Evolutionary conservation across 169 alveolate species (phyloP).

Genomic region (Babesia ovata): DNA sequence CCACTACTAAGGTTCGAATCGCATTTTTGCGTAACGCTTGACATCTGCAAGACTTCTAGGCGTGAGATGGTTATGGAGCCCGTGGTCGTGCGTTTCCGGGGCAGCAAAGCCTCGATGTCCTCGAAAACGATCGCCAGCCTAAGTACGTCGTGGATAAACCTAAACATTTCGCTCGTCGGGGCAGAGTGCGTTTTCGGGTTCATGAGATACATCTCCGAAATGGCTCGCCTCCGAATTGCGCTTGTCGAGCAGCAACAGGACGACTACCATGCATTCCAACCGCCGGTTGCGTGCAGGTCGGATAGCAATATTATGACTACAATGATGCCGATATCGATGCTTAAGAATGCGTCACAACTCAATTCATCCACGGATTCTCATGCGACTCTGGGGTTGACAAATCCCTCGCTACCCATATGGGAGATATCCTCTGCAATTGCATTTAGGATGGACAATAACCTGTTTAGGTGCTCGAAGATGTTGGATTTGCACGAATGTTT

Average conservation of each 20-base stretch:
- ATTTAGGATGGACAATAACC: conserved; percentile 18
- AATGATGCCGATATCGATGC: conserved; percentile 14
- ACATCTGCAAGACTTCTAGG: conserved; percentile 37
- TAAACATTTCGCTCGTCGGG: conserved; percentile 52
- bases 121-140: conserved; percentile 41
- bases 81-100: conserved; percentile 29
- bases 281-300: conserved; percentile 25
- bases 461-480: not conserved
- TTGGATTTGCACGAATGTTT: conserved; percentile 27
- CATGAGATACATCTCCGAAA: conserved; percentile 46
- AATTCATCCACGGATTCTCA: not conserved
- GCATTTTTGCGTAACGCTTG: conserved; percentile 30
- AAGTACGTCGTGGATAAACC: conserved; percentile 64
- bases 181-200: conserved; percentile 61
- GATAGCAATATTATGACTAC: conserved; percentile 21
- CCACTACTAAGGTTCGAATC: conserved; percentile 14
- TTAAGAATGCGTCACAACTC: not conserved
- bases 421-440: conserved; percentile 26
- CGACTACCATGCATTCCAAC: conserved; percentile 33
- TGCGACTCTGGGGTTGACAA: not conserved
- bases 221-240: conserved; percentile 30
- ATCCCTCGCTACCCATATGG: conserved; percentile 10
- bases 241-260: conserved; percentile 8
- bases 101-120: conserved; percentile 39
- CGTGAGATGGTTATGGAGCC: conserved; percentile 66